Evolutionary conservation across 768 basidiomycete genomes (phyloP), one percentile per base, ranked within the genome.

Genomic region (Ramaria rubella): DNA sequence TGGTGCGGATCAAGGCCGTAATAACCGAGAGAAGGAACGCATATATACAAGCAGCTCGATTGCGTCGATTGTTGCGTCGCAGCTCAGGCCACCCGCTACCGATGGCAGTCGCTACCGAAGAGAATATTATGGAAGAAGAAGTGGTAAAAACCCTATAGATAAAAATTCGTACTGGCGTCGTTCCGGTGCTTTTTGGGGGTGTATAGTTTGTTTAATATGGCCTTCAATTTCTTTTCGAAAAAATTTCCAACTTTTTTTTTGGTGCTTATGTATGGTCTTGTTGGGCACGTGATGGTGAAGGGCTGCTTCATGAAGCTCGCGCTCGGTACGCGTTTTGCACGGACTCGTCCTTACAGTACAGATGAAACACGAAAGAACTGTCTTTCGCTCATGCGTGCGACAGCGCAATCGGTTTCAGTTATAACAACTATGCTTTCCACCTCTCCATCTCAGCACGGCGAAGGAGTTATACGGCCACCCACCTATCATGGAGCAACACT

Each of bases 1-100:
- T 96, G 93, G 92, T 90, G n/a, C 84, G 91, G 19, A 92, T 98
- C 69, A 98, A 98, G 69, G 83, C 81, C 58, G 84, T 97, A 21
- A 75, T 97, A 49, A 92, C 92, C 65, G 94, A 98, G 67, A 85
- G 96, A 33, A 79, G 94, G 44, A 68, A 91, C 23, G 91, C 90
- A 8, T 88, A 92, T 59, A 81, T 89, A 59, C 81, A 86, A 11
- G 90, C 90, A 8, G 64, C 66, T 29, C 59, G 56, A 17, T n/a
- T 62, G 30, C 48, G 43, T 46, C 53, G 54, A 36, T 27, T 44
- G 12, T 33, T 56, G 15, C 44, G 43, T 23, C 49, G 49, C 21
- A 14, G 34, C 21, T n/a, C 49, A n/a, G 33, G n/a, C n/a, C 21
- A 9, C 23, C 17, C 17, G 46, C 46, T 6, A 48, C 46, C 23